A percentile compares a stretch with the other conserved stretches of the same genome.
Evolutionary conservation across 2,329 filamentous ascomycete species (phyloP).

Genomic region (Ustilaginoidea virens): DNA sequence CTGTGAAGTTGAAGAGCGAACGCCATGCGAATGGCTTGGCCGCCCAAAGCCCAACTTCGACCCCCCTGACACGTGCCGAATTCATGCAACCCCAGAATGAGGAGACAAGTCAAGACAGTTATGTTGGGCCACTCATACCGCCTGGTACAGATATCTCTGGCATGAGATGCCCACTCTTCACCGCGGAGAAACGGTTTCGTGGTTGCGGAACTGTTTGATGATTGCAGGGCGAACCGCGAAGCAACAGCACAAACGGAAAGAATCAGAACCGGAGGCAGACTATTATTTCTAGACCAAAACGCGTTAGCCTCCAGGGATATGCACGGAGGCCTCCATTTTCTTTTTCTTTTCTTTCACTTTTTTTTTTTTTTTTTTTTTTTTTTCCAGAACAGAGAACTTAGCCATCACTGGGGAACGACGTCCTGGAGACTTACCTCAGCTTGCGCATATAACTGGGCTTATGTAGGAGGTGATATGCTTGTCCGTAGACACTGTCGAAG

Average conservation of each 20-base stretch:
- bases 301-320: no score
- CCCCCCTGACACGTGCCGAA: constrained; percentile 96
- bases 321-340: no score
- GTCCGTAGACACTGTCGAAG: constrained; percentile 90
- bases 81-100: constrained; percentile 82
- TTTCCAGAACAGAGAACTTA: background rate
- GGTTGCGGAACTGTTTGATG: constrained; percentile 51
- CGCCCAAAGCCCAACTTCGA: constrained; percentile 87
- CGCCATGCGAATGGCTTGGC: constrained; percentile 92
- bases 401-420: background rate
- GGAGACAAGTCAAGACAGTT: constrained; percentile 79
- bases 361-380: no score
- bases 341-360: no score
- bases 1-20: constrained; percentile 89
- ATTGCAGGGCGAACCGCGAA: constrained; percentile 87
- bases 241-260: constrained; percentile 91
- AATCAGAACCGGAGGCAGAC: constrained; percentile 75
- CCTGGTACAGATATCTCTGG: constrained; percentile 73
- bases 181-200: constrained; percentile 69
- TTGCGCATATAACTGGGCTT: constrained; percentile 96
- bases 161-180: constrained; percentile 77
- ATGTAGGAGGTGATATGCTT: constrained; percentile 86
- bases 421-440: constrained; percentile 37
- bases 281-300: constrained; percentile 22
- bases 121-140: constrained; percentile 93